Evolutionary conservation across 306 rosid species (phyloP).

Genomic region (Clitoria ternatea): DNA sequence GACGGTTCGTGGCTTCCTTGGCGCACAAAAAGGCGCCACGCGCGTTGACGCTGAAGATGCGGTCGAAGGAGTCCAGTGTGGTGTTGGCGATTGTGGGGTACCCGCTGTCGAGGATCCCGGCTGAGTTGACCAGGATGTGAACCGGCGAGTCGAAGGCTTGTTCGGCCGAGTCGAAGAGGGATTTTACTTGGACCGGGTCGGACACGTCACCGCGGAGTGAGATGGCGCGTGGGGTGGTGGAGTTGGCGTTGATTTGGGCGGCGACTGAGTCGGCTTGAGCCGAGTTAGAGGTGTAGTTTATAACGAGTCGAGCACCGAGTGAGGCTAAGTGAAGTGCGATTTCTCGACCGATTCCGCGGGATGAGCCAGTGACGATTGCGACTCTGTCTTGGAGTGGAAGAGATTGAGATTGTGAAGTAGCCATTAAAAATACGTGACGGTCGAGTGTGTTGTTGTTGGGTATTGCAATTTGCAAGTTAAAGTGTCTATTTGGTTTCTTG

Average conservation of each 20-base stretch:
- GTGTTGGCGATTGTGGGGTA: slow-evolving; percentile 33
- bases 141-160: slow-evolving; percentile 36
- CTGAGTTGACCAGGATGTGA: slow-evolving; percentile 49
- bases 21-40: slow-evolving; percentile 49
- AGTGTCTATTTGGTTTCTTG: too few species aligned
- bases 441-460: too few species aligned
- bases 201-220: slow-evolving; percentile 47
- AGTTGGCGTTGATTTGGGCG: slow-evolving; percentile 29
- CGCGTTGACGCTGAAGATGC: slow-evolving; percentile 34
- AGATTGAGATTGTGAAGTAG: background rate
- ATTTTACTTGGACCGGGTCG: slow-evolving; percentile 40
- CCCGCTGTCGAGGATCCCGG: slow-evolving; percentile 33
- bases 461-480: too few species aligned
- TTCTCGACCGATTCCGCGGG: slow-evolving; percentile 55
- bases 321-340: slow-evolving; percentile 44
- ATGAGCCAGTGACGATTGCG: slow-evolving; percentile 55
- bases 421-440: too few species aligned
- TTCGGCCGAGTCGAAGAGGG: slow-evolving; percentile 49
- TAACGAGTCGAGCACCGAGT: slow-evolving; percentile 49
- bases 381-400: slow-evolving; percentile 38
- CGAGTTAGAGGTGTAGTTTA: slow-evolving; percentile 49
- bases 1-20: slow-evolving; percentile 44
- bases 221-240: slow-evolving; percentile 30
- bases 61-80: slow-evolving; percentile 39
- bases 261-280: slow-evolving; percentile 39